Percentiles rank a stretch among this genome's conserved stretches.
Conservation (phyloP, 805 yeast genomes). For the Wickerhamomyces chambardii region DNA sequence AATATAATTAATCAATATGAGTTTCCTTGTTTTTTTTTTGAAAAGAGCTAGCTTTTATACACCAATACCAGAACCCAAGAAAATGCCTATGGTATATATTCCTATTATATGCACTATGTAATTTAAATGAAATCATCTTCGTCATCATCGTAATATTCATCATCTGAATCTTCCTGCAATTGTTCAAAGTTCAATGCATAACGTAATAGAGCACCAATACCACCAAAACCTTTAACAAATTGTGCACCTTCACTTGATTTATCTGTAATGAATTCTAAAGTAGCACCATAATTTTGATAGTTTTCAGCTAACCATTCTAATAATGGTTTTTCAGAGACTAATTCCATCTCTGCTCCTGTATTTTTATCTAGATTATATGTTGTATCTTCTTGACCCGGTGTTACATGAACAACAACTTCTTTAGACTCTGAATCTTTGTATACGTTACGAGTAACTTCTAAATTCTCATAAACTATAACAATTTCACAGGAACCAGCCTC, state of each 20-base stretch:
- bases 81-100: no score
- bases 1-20: no score
- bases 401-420: constrained; percentile 62
- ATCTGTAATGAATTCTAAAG: constrained; percentile 93
- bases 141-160: constrained; percentile 77
- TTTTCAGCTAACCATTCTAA: constrained; percentile 98
- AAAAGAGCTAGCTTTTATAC: no score
- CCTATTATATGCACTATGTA: no score
- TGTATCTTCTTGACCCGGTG: constrained; percentile 68
- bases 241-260: constrained; percentile 98
- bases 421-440: constrained; percentile 78
- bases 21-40: no score
- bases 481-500: constrained; percentile 95
- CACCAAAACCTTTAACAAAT: constrained; percentile 97
- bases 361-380: constrained; percentile 70
- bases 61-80: no score
- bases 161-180: constrained; percentile 81
- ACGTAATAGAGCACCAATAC: constrained; percentile 94
- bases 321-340: constrained; percentile 73
- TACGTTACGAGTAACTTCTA: constrained; percentile 77
- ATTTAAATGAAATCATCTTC: constrained; percentile 21
- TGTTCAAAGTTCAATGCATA: constrained; percentile 97
- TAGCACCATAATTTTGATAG: constrained; percentile 90
- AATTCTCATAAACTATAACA: constrained; percentile 86
- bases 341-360: constrained; percentile 90